Evolutionary conservation across 2,329 filamentous ascomycete species (phyloP).

Genomic region (Waltergamsia citrina): DNA sequence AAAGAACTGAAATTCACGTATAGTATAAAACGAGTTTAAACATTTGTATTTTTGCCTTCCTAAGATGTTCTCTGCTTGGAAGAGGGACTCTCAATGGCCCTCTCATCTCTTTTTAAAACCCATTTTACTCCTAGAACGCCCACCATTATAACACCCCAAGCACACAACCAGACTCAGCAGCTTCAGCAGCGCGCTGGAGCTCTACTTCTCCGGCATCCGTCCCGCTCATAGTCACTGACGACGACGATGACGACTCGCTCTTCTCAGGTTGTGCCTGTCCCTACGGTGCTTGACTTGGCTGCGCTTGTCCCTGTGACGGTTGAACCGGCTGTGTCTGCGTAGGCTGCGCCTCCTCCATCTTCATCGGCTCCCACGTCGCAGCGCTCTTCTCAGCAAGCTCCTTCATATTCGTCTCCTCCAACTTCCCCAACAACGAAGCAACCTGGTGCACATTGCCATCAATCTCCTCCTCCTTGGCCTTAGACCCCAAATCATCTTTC

Average conservation of each 20-base stretch:
- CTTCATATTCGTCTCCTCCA: constrained; percentile 23
- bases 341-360: not conserved
- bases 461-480: constrained; percentile 22
- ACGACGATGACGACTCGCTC: too few relatives aligned
- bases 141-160: too few relatives aligned
- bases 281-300: not conserved
- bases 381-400: constrained; percentile 22
- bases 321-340: not conserved
- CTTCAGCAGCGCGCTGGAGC: not conserved
- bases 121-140: too few relatives aligned
- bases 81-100: too few relatives aligned
- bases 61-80: too few relatives aligned
- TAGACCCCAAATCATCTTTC: constrained; percentile 22
- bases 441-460: constrained; percentile 24
- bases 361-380: constrained; percentile 21
- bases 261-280: not conserved
- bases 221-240: too few relatives aligned
- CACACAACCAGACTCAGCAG: too few relatives aligned
- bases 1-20: not conserved
- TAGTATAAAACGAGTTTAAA: not conserved
- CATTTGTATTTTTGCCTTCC: too few relatives aligned
- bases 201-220: too few relatives aligned
- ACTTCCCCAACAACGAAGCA: constrained; percentile 19
- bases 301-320: not conserved
- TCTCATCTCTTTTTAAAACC: too few relatives aligned